A percentile compares a stretch with the other conserved stretches of the same genome.
Conservation (phyloP, 495 filamentous ascomycete genomes). For the Achaetomiella virescens region DNA sequence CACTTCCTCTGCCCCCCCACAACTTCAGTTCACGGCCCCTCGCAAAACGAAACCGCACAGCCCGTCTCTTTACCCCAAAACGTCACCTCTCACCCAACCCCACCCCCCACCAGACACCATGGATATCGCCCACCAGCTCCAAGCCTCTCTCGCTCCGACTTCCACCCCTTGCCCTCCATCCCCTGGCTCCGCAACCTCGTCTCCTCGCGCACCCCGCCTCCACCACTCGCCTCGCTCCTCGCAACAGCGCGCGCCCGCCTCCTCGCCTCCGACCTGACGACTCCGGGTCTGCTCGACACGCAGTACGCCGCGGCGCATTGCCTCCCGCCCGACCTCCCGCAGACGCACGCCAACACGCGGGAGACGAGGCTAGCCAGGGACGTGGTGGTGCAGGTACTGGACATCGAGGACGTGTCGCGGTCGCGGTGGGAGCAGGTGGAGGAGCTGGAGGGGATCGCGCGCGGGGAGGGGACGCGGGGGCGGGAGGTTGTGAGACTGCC, state of each 20-base stretch:
- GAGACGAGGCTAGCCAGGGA: slow-evolving; percentile 51
- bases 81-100: background rate
- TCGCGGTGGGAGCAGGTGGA: slow-evolving; percentile 83
- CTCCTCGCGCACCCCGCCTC: slow-evolving; percentile 38
- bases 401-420: slow-evolving; percentile 72
- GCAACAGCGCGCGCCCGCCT: slow-evolving; percentile 78
- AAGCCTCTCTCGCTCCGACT: slow-evolving; percentile 28
- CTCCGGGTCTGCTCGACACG: slow-evolving; percentile 46
- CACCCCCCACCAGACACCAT: background rate
- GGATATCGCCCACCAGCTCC: slow-evolving; percentile 27
- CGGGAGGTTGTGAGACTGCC: slow-evolving; percentile 73
- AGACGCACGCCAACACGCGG: slow-evolving; percentile 35
- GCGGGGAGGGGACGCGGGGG: slow-evolving; percentile 77
- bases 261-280: slow-evolving; percentile 67
- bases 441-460: slow-evolving; percentile 70
- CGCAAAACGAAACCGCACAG: too few species aligned
- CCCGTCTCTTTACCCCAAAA: too few species aligned
- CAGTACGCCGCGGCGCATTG: slow-evolving; percentile 36
- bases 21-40: too few species aligned
- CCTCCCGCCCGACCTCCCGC: slow-evolving; percentile 53
- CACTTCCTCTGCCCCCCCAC: too few species aligned
- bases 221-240: slow-evolving; percentile 63
- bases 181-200: slow-evolving; percentile 34
- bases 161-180: slow-evolving; percentile 33
- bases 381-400: slow-evolving; percentile 73